Evolutionary conservation across 2,329 filamentous ascomycete species (phyloP).

Genomic region (Myriosclerotinia scirpicola): DNA sequence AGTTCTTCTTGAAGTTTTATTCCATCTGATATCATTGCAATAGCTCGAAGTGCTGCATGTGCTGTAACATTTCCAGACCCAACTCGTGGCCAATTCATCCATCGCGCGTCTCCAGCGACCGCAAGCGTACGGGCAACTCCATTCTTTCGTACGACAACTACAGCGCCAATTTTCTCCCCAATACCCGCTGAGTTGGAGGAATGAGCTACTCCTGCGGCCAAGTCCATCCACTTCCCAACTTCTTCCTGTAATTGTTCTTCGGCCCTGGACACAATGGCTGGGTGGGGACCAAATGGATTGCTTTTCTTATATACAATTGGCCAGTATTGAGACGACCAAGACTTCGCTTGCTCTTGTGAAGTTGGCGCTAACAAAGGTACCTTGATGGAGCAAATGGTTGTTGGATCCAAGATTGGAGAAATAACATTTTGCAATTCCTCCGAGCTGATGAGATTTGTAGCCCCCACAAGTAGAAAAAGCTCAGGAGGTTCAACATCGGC

Average conservation of each 20-base stretch:
- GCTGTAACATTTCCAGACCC: constrained; percentile 71
- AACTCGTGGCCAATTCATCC: constrained; percentile 53
- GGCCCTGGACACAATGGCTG: constrained; percentile 68
- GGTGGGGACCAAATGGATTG: constrained; percentile 82
- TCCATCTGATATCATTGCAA: constrained; percentile 75
- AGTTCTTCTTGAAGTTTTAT: constrained; percentile 42
- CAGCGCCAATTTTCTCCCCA: constrained; percentile 71
- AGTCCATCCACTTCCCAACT: constrained; percentile 63
- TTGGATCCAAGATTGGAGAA: constrained; percentile 51
- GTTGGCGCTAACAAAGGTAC: constrained; percentile 74
- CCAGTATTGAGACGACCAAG: constrained; percentile 78
- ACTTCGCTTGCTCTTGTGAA: constrained; percentile 69
- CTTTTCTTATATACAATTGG: constrained; percentile 83
- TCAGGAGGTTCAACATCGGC: constrained; percentile 47
- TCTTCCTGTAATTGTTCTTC: constrained; percentile 67
- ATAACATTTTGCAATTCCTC: constrained; percentile 53
- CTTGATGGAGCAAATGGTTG: constrained; percentile 49
- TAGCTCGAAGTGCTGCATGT: constrained; percentile 74
- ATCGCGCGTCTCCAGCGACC: constrained; percentile 74
- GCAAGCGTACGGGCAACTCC: constrained; percentile 55
- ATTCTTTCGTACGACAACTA: constrained; percentile 61
- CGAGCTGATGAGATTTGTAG: constrained; percentile 51
- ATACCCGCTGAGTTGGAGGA: constrained; percentile 57
- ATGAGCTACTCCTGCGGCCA: constrained; percentile 64
- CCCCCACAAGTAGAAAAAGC: constrained; percentile 52